Base-by-base conservation (phyloP, 345 rosid genomes). In the Erucastrum elatum region DNA sequence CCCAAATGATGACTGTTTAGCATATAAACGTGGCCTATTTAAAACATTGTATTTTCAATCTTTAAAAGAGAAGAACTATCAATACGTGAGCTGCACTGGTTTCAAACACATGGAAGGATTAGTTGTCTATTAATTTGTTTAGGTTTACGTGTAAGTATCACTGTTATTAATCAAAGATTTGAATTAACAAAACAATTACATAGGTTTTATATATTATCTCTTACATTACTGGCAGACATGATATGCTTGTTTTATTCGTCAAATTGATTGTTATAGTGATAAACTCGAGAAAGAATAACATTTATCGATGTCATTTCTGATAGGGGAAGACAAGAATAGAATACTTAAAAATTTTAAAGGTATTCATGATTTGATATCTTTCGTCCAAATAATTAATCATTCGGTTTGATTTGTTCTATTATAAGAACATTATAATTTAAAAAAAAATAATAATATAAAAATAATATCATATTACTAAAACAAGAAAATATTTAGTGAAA, bases 61-160 rank as follows among this genome's bases (percentile, higher is more conserved):
- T 46, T 46, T 12, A 46, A 46, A 21, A 44, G 41, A 61, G 17
- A 27, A 8, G 0, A 10, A 49, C 63, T 62, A 46, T 31, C 13
- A 46, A 73, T 49, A 65, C 49, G 5, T 31, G 55, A 34, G 71
- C 4, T 33, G 17, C 60, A n/a, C 33, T 35, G 35, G 64, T 64
- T 16, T 10, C 16, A 35, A 66, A 25, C 55, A 73, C 61, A 60
- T 63, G 49, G 66, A 62, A 63, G 17, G 6, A 46, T 46, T 63
- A 30, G 33, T 35, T 21, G 3, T 5, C 8, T 6, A 35, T 55
- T 56, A 56, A 56, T 21, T 51, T 74, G 70, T 25, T 53, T 51
- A 34, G 39, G 37, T 34, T 34, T 74, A 64, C 64, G 35, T 72
- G 76, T 72, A 27, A 61, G 35, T 58, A 13, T 59, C 46, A 56